Conservation (phyloP, 805 yeast species). For the Kregervanrija delftensis region DNA sequence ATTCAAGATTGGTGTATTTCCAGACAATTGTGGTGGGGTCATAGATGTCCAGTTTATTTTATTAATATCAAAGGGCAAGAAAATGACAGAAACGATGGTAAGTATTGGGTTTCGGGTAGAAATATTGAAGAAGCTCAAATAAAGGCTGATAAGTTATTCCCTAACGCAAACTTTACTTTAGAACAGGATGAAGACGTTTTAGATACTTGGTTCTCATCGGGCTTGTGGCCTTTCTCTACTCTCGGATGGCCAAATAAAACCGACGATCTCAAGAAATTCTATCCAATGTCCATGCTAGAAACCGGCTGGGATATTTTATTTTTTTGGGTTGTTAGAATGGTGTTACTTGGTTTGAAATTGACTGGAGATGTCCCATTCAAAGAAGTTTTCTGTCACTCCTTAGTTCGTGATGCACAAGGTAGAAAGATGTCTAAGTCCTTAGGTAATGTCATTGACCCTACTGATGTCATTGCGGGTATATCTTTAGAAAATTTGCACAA, state of each 20-base stretch:
- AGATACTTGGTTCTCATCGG: slow-evolving; percentile 98
- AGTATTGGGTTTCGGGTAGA: slow-evolving; percentile 91
- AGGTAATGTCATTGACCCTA: slow-evolving; percentile 95
- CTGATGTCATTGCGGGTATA: slow-evolving; percentile 89
- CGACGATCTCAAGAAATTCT: slow-evolving; percentile 66
- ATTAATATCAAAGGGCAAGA: slow-evolving; percentile 73
- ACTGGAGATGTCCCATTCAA: slow-evolving; percentile 89
- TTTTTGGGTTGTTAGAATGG: slow-evolving; percentile 99
- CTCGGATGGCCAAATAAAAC: slow-evolving; percentile 89
- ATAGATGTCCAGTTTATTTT: slow-evolving; percentile 94
- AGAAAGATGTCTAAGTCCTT: slow-evolving; percentile 97
- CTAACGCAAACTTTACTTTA: slow-evolving; percentile 61
- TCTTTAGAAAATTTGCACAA: slow-evolving; percentile 72
- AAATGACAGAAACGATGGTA: slow-evolving; percentile 53
- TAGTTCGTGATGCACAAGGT: slow-evolving; percentile 98
- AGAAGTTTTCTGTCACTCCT: slow-evolving; percentile 96
- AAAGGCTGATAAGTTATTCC: slow-evolving; percentile 72
- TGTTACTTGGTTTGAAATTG: slow-evolving; percentile 80
- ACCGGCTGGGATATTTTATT: slow-evolving; percentile 99
- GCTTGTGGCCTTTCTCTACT: slow-evolving; percentile 96
- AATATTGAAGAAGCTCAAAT: slow-evolving; percentile 71
- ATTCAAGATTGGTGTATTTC: slow-evolving; percentile 99
- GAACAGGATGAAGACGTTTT: slow-evolving; percentile 97
- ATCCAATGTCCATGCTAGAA: slow-evolving; percentile 90
- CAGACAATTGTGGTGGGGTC: slow-evolving; percentile 91